phyloP scores from a whole-genome alignment of 345 rosid genomes.

The Chamaenerion angustifolium region DNA sequence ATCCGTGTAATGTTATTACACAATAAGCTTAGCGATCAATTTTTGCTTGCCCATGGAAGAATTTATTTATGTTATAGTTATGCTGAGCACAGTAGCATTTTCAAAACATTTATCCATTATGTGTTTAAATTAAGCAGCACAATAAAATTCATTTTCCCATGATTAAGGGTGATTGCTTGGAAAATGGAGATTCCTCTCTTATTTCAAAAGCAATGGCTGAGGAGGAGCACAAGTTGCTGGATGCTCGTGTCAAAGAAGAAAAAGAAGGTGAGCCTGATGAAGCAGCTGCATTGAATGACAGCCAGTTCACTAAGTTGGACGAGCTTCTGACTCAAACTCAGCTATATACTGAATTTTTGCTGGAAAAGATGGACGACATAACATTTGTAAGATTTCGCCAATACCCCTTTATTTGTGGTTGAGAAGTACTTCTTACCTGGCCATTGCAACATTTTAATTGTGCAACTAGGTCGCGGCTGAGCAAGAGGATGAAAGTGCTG shows the following conservation, averaged over 20 bases:
- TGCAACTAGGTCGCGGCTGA: conserved; percentile 43
- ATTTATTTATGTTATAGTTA: too few relatives aligned
- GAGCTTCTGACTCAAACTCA: conserved; percentile 86
- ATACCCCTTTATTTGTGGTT: conserved; percentile 8
- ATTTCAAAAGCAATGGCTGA: conserved; percentile 39
- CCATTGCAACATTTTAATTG: conserved; percentile 10
- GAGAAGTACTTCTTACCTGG: not conserved
- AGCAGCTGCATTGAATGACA: conserved; percentile 32
- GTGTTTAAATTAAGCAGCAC: too few relatives aligned
- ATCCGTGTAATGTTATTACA: too few relatives aligned
- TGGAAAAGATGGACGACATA: conserved; percentile 85
- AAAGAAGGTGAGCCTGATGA: conserved; percentile 11
- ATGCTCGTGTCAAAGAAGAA: conserved; percentile 36
- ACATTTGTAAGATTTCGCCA: conserved; percentile 28
- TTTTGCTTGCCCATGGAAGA: too few relatives aligned
- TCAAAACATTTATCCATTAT: too few relatives aligned
- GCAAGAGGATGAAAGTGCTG: conserved; percentile 23
- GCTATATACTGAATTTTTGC: conserved; percentile 64
- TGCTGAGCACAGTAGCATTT: too few relatives aligned
- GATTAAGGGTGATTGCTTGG: conserved; percentile 25
- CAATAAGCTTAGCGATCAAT: too few relatives aligned
- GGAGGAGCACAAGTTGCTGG: conserved; percentile 57
- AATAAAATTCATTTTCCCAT: too few relatives aligned
- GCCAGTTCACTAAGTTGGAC: conserved; percentile 54
- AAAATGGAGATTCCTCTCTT: conserved; percentile 40